A percentile compares a stretch with the other conserved stretches of the same genome.
phyloP scores from a whole-genome alignment of 2,329 filamentous ascomycete genomes.

The Colletotrichum siamense region DNA sequence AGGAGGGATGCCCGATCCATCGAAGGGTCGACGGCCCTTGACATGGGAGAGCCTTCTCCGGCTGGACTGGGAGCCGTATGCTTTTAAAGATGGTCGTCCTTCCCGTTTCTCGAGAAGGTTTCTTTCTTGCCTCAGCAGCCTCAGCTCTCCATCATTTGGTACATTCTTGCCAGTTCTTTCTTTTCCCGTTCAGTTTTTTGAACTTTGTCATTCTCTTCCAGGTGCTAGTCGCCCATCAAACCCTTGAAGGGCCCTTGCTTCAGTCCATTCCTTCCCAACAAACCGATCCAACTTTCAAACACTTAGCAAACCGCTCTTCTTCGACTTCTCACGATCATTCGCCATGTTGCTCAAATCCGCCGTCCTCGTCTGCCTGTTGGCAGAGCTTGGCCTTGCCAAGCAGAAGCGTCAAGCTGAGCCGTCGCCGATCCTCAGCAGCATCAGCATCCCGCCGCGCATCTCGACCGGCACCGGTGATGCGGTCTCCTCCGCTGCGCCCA shows the following conservation, averaged over 20 bases:
- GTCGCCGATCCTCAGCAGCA: slow-evolving; percentile 10
- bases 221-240: slow-evolving; percentile 20
- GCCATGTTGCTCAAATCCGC: slow-evolving; percentile 15
- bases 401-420: slow-evolving; percentile 4
- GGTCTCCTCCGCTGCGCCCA: background rate
- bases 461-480: slow-evolving; percentile 6
- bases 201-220: slow-evolving; percentile 19
- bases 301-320: background rate
- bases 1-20: background rate
- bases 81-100: slow-evolving; percentile 14
- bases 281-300: background rate
- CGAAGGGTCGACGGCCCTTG: background rate
- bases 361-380: slow-evolving; percentile 9
- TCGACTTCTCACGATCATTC: slow-evolving; percentile 2
- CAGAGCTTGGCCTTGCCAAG: slow-evolving; percentile 15
- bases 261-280: slow-evolving; percentile 10
- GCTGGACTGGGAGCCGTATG: background rate
- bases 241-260: slow-evolving; percentile 21
- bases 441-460: slow-evolving; percentile 3
- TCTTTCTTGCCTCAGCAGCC: slow-evolving; percentile 7
- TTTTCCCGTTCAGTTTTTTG: slow-evolving; percentile 7
- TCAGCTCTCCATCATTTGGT: slow-evolving; percentile 14
- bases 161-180: slow-evolving; percentile 5
- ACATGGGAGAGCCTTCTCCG: background rate
- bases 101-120: background rate